Base-by-base conservation (phyloP, 257 asterid species). In the Cruciata laevipes region DNA sequence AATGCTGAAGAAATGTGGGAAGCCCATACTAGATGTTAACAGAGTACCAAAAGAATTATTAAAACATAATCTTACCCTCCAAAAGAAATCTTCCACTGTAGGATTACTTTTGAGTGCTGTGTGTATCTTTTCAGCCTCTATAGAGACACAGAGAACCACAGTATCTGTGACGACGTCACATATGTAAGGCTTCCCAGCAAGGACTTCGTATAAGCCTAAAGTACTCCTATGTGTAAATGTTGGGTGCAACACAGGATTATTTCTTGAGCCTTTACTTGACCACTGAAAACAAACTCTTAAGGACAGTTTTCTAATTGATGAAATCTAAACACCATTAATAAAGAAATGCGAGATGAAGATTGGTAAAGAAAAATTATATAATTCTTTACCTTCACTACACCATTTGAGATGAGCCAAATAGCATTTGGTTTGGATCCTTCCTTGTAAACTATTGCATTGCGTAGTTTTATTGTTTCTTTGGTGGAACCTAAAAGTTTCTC, bases 201-300 rank as follows among this genome's bases (percentile, higher is more conserved):
- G 95, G 75, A 87, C 97, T 83, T 94, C 99, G 63, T 94, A 94
- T 76, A 90, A 81, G 69, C 99, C 99, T 80, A 94, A 83, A 23
- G 99, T 88, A 74, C 95, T 86, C 75, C 99, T 97, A 71, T 94
- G 97, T 51, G 95, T 77, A 74, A 88, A 90, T 67, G 89, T 84
- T 65, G 92, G 95, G 76, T 85, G 95, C 83, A 85, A 72, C 68
- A 74, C 75, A 68, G 75, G 87, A 81, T 76, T 83, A 68, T 78
- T 63, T 59, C 82, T 65, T 18, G 72, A 14, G 68, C 70, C 70
- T 72, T 76, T 76, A 69, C 93, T 77, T 44, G 94, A 77, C 96
- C 97, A 90, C 97, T 93, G 80, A 75, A 75, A 44, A 73, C 33
- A 79, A 53, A 64, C 51, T 52, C 74, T 59, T 55, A 68, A 40